Conservation (phyloP, 441 rosid species). For the Adansonia madagascariensis region DNA sequence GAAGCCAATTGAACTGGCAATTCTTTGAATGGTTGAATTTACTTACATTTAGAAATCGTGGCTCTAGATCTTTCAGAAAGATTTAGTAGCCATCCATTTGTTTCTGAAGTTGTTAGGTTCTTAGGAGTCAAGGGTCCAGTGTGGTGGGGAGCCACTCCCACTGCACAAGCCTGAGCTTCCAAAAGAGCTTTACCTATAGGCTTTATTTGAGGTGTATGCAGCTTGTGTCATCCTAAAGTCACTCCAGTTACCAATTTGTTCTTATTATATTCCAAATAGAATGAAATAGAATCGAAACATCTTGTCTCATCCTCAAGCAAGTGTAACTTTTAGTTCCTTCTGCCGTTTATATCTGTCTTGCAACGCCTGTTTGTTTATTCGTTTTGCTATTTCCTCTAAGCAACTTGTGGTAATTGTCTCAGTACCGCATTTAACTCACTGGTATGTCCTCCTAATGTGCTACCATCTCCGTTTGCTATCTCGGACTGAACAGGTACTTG, state of each 20-base stretch:
- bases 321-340: neutral
- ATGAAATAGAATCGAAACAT: neutral
- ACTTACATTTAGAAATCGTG: neutral
- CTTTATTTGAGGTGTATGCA: neutral
- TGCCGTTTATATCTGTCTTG: slow-evolving; percentile 9
- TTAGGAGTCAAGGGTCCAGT: neutral
- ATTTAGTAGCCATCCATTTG: neutral
- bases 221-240: neutral
- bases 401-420: neutral
- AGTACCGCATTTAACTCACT: neutral
- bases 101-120: neutral
- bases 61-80: neutral
- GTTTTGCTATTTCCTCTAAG: neutral
- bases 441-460: neutral
- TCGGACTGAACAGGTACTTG: slow-evolving; percentile 61
- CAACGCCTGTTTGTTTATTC: neutral
- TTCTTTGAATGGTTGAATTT: neutral
- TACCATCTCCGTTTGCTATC: slow-evolving; percentile 5
- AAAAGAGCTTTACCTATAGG: neutral
- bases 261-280: too few relatives aligned
- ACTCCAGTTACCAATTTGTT: neutral
- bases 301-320: neutral
- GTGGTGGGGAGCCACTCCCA: too few relatives aligned
- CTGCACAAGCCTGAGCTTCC: neutral
- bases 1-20: neutral